Base-by-base conservation (phyloP, 2,329 filamentous ascomycete genomes). In the Cercospora berteroae region DNA sequence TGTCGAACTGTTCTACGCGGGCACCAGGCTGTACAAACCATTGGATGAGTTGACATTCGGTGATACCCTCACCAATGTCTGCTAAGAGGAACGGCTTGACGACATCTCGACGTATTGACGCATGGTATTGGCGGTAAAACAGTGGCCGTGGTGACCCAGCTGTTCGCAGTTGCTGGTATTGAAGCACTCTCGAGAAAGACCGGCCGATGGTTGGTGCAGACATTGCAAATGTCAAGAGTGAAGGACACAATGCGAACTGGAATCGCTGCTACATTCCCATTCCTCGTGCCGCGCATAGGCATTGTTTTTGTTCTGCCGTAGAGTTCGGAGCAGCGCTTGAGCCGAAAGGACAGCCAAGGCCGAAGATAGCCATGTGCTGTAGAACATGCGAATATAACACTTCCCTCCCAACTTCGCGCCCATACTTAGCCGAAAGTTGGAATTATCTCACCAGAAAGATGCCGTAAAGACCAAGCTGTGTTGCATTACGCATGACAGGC, bases 1-100 rank as follows among this genome's bases (percentile, higher is more conserved):
- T 95, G 74, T 96, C 95, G 86, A 97, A 99, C 83, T 99, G 94
- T 82, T 99, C 94, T 74, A 99, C 94, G 66, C 91, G 89, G 39
- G 95, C 95, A 67, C 94, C 94, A 60, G 96, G 93, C 81, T 97
- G 91, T 72, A 99, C 94, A 79, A 98, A 99, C 95, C 95, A 99
- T 83, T 99, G 95, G 76, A 98, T 98, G 76, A 99, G 92, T 81
- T 99, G 95, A 77, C 95, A 97, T 82, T 99, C 95, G 78, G 95
- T 94, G 76, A 98, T 99, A 64, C 95, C 95, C 84, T 96, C 92
- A 60, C 92, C 92, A 79, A 96, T 95, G 77, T 96, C 92, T 70
- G 92, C 92, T 67, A 96, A 81, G 48, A 94, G 76, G 67, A 95
- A 93, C 1, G 92, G 92, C 81, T 94, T 94, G 57, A 95, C 84